Percentiles rank a stretch among this genome's conserved stretches.
These are phyloP conservation scores for Leccinum holopus DNA, from an alignment of 1,284 basidiomycete genomes.

Conservation along the genomic window DNA sequence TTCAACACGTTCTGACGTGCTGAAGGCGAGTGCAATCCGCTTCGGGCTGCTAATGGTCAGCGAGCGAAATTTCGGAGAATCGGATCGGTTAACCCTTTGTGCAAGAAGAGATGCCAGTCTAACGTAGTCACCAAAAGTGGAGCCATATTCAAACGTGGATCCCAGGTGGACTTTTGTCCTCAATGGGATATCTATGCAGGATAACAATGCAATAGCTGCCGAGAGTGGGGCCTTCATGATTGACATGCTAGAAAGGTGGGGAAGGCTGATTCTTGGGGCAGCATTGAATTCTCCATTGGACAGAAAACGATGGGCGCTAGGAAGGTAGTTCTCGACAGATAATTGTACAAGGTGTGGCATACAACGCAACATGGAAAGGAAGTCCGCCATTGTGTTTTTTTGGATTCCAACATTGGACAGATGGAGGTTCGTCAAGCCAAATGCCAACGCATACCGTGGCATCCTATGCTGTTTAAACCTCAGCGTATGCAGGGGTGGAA, in stretches of 20 bases:
- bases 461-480: background rate
- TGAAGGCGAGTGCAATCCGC: background rate
- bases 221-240: background rate
- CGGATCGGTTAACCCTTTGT: background rate
- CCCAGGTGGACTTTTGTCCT: background rate
- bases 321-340: background rate
- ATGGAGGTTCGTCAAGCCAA: background rate
- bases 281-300: background rate
- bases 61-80: background rate
- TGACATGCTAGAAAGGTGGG: background rate
- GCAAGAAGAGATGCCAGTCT: background rate
- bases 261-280: background rate
- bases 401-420: background rate
- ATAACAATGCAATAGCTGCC: background rate
- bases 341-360: background rate
- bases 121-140: background rate
- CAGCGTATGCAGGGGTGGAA: background rate
- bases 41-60: background rate
- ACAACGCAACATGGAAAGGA: background rate
- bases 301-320: background rate
- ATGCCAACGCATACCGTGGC: background rate
- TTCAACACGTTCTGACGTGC: background rate
- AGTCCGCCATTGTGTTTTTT: background rate
- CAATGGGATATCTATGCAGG: background rate
- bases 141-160: background rate